Evolutionary conservation across 768 basidiomycete species (phyloP).

Genomic region (Hypholoma fasciculare): DNA sequence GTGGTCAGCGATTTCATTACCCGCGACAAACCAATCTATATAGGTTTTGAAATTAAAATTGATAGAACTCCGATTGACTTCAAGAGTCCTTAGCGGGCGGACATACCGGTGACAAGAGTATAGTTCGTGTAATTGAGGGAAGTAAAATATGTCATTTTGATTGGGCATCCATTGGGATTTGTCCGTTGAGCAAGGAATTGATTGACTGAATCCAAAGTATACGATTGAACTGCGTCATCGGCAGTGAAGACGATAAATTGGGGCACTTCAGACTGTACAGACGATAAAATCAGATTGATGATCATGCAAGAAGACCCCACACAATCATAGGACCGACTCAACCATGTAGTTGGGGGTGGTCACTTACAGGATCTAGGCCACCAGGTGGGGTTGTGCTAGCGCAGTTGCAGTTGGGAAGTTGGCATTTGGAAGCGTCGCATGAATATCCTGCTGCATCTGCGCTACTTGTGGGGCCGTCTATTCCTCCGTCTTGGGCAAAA

Average conservation of each 20-base stretch:
- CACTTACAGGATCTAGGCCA: conserved; percentile 61
- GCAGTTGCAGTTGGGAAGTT: conserved; percentile 71
- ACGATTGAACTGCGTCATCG: conserved; percentile 76
- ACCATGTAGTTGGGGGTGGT: neutral
- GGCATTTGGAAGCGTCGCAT: conserved; percentile 64
- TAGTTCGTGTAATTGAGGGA: conserved; percentile 76
- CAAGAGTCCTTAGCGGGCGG: neutral
- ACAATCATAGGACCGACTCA: no score
- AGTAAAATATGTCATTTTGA: conserved; percentile 77
- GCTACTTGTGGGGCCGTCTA: conserved; percentile 55
- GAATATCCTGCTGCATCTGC: conserved; percentile 63
- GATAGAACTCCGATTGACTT: neutral
- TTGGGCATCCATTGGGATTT: conserved; percentile 76
- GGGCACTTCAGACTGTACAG: conserved; percentile 51
- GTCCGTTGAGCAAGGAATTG: conserved; percentile 72
- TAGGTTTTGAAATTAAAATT: conserved; percentile 1
- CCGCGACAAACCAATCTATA: conserved; percentile 75
- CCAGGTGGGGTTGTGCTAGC: conserved; percentile 75
- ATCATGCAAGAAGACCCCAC: no score
- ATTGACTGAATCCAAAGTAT: conserved; percentile 73
- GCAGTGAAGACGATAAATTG: conserved; percentile 76
- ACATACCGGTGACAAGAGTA: conserved; percentile 60
- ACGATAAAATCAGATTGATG: neutral
- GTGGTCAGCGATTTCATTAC: conserved; percentile 83
- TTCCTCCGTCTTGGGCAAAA: conserved; percentile 51